Base-by-base conservation (phyloP, 495 filamentous ascomycete genomes). In the Trichoderma virens region DNA sequence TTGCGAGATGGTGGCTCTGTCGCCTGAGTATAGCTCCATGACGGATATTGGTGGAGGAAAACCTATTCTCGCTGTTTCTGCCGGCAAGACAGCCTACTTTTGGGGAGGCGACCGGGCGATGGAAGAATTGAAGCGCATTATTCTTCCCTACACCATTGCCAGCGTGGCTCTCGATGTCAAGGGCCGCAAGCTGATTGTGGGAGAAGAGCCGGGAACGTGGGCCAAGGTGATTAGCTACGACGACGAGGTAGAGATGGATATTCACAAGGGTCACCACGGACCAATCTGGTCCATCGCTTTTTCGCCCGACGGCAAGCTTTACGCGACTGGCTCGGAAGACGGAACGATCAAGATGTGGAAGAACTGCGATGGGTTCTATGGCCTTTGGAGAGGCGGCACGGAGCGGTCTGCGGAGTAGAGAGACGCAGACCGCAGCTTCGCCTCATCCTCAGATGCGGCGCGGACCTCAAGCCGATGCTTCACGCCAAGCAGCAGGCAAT, bases 231-330 rank as follows among this genome's bases (percentile, higher is more conserved):
- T 94, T 75, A 86, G 91, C 75, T 88, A 92, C 74, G 90, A 96
- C 64, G 84, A 83, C 16, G 87, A 87, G 67, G 82, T 85, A 65
- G 93, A 97, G 73, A 74, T 92, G 25, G 87, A 98, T 69, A 86
- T 94, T 23, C 92, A 95, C 80, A 98, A 97, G 75, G 95, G 94
- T 25, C 95, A 98, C 71, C 94, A 98, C 72, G 94, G 95, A 14
- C 93, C 93, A 11, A 93, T 98, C 64, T 98, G 94, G 95, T 94
- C 90, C 23, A 84, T 95, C 62, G 87, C 86, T 62, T 98, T 98
- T 77, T 93, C 91, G 11, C 94, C 94, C 1, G 93, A 98, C 74
- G 92, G 92, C 31, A 97, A 93, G 73, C 76, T 98, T 14, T 98
- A 97, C 73, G 93, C 91, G 8, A 98, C 95, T 1, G 94, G 92